Evolutionary conservation across 495 filamentous ascomycete genomes (phyloP).

Genomic region (Penicillium lividum): DNA sequence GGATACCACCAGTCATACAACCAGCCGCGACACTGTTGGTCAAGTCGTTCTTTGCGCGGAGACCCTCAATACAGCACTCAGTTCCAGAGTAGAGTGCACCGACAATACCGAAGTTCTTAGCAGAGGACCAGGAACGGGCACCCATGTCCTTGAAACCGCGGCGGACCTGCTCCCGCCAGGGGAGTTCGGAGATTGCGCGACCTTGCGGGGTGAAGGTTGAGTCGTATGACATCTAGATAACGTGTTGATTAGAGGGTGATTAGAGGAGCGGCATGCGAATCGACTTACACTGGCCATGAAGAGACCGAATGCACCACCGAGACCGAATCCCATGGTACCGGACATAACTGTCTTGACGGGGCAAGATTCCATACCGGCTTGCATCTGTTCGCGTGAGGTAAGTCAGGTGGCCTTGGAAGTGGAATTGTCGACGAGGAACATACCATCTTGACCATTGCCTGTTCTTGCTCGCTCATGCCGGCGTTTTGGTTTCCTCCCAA

Average conservation of each 20-base stretch:
- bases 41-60: constrained; percentile 89
- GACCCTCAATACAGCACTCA: constrained; percentile 92
- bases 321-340: constrained; percentile 83
- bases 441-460: constrained; percentile 55
- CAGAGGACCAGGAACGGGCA: constrained; percentile 73
- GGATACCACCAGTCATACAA: constrained; percentile 85
- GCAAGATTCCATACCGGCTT: constrained; percentile 84
- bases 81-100: constrained; percentile 89
- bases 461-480: constrained; percentile 55
- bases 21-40: constrained; percentile 85
- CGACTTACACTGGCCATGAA: constrained; percentile 87
- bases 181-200: constrained; percentile 66
- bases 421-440: constrained; percentile 24
- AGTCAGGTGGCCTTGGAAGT: constrained; percentile 18
- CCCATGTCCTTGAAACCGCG: constrained; percentile 95
- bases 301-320: constrained; percentile 89
- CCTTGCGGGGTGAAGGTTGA: constrained; percentile 70
- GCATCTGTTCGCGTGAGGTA: constrained; percentile 56
- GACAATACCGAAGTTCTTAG: constrained; percentile 92
- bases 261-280: not conserved
- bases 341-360: constrained; percentile 79
- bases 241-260: constrained; percentile 8
- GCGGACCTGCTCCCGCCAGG: constrained; percentile 76
- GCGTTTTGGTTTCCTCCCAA: constrained; percentile 33
- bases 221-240: constrained; percentile 84